These are phyloP conservation scores for Ocimum tenuiflorum DNA, from an alignment of 257 asterid species.

Conservation along the genomic window DNA sequence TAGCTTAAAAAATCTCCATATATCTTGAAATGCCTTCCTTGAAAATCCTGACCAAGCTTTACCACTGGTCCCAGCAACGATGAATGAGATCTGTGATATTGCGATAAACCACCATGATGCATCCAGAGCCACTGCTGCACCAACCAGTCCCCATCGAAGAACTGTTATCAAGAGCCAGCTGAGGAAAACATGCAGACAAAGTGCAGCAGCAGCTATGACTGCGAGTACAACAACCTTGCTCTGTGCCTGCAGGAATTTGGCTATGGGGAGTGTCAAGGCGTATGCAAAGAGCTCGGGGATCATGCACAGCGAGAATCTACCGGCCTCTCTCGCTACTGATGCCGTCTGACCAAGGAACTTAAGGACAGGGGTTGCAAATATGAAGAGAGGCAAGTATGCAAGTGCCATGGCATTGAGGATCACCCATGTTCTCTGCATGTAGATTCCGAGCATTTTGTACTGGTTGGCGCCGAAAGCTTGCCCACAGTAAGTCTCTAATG, in stretches of 20 bases:
- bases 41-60: slow-evolving; percentile 52
- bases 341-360: slow-evolving; percentile 34
- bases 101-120: slow-evolving; percentile 57
- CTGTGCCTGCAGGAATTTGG: slow-evolving; percentile 57
- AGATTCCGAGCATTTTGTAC: slow-evolving; percentile 37
- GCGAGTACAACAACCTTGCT: slow-evolving; percentile 46
- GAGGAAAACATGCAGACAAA: slow-evolving; percentile 30
- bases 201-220: slow-evolving; percentile 24
- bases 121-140: slow-evolving; percentile 38
- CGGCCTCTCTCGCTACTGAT: slow-evolving; percentile 33
- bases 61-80: slow-evolving; percentile 32
- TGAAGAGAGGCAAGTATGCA: slow-evolving; percentile 22
- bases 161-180: slow-evolving; percentile 37
- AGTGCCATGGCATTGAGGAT: slow-evolving; percentile 31
- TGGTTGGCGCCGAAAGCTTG: slow-evolving; percentile 61
- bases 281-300: slow-evolving; percentile 59
- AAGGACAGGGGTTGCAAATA: slow-evolving; percentile 38
- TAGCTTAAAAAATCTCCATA: slow-evolving; percentile 31
- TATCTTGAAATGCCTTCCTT: slow-evolving; percentile 25
- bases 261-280: slow-evolving; percentile 31
- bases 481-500: slow-evolving; percentile 59
- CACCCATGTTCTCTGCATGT: slow-evolving; percentile 47
- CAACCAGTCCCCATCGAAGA: slow-evolving; percentile 40
- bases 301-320: slow-evolving; percentile 42
- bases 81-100: slow-evolving; percentile 32